Evolutionary conservation across 768 basidiomycete species (phyloP).

Genomic region (Steccherinum ochraceum): DNA sequence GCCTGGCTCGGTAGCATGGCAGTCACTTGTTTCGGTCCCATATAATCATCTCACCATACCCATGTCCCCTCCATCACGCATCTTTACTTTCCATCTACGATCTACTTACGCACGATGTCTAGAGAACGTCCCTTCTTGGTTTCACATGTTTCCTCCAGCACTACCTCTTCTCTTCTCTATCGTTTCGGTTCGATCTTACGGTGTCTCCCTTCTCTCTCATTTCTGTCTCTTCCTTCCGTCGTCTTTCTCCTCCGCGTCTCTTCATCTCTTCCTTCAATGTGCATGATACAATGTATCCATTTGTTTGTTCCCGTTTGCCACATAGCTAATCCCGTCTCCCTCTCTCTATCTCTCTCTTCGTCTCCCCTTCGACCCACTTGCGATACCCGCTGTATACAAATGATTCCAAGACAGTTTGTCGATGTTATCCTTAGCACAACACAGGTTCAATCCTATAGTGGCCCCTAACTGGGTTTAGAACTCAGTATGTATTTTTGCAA

Average conservation of each 20-base stretch:
- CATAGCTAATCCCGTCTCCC: neutral
- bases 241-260: too few species aligned
- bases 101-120: neutral
- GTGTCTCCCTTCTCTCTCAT: neutral
- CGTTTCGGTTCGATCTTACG: too few species aligned
- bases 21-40: slow-evolving; percentile 32
- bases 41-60: slow-evolving; percentile 6
- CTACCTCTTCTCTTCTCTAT: neutral
- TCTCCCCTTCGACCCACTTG: neutral
- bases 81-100: too few species aligned
- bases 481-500: neutral
- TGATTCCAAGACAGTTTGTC: neutral
- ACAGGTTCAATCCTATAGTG: neutral
- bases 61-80: too few species aligned
- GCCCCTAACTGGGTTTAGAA: neutral
- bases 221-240: neutral
- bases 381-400: neutral
- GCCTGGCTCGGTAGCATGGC: slow-evolving; percentile 51
- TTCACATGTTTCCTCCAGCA: too few species aligned
- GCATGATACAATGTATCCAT: too few species aligned
- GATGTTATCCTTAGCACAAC: neutral
- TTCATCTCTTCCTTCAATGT: neutral
- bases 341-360: neutral
- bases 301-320: neutral
- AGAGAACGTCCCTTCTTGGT: neutral